Base-by-base conservation (phyloP, 2,329 filamentous ascomycete genomes). In the Aspergillus fumigatiaffinis region DNA sequence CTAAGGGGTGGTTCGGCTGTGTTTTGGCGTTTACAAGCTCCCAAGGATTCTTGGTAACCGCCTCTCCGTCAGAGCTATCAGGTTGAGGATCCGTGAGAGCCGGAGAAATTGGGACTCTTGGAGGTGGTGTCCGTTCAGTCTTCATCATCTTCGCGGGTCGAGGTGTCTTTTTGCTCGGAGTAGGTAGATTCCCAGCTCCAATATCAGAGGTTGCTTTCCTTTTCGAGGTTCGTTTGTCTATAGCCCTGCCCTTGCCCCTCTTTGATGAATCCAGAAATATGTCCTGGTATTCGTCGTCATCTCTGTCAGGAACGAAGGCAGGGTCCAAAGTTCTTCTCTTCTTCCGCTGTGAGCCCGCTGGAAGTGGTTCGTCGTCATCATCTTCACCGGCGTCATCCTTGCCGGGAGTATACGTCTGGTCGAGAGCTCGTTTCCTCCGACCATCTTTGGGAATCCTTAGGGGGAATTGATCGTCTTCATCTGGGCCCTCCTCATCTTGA, bases 301-400 rank as follows among this genome's bases (percentile, higher is more conserved):
- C 23, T 49, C 49, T 52, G 20, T 38, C 48, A 25, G 55, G 53
- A 26, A 50, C 12, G 29, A 53, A 61, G 26, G 35, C 52, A 38
- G 55, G 35, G 28, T 59, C 52, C 3, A 51, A n/a, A 17, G 17
- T 14, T 0, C 44, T 50, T 35, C 48, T 59, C 32, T 52, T 50
- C 50, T 55, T 48, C 10, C 44, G 1, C 23, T 23, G n/a, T 46
- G 5, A 23, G 21, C 42, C 20, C n/a, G n/a, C 23, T n/a, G 51
- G 54, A 23, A 53, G 28, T 12, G 44, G 50, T 2, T 61, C 54
- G 17, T 57, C 51, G 9, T 57, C 47, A n/a, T 48, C 41, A n/a
- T 51, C 5, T 26, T 21, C 51, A 48, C 38, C 51, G 25, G 17
- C 7, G 14, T 52, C 32, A 20, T 53, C 28, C 47, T 42, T 25